phyloP scores from a whole-genome alignment of 371 early-diverging fungal genomes.

The Mucor circinelloides region DNA sequence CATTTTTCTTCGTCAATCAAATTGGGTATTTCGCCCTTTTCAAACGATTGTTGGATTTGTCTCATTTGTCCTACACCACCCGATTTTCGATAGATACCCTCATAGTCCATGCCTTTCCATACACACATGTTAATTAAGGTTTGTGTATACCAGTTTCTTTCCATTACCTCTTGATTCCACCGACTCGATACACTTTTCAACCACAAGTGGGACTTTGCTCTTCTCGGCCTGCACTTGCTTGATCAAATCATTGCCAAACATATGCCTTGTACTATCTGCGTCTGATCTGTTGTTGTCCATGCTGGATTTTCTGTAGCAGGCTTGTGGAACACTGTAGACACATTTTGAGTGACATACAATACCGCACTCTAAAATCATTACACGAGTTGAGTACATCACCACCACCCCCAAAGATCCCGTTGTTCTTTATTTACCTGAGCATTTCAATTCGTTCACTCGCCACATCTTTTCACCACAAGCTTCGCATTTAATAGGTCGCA shows the following conservation, averaged over 20 bases:
- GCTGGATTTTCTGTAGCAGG: constrained; percentile 29
- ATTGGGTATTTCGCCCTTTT: constrained; percentile 47
- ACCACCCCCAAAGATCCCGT: not conserved
- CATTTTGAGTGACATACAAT: constrained; percentile 44
- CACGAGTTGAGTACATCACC: not conserved
- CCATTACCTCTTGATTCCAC: constrained; percentile 9
- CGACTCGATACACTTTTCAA: constrained; percentile 62
- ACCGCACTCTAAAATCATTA: constrained; percentile 32
- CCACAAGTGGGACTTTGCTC: constrained; percentile 67
- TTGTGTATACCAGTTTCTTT: not conserved
- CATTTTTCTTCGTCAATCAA: constrained; percentile 54
- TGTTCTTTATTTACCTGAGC: constrained; percentile 54
- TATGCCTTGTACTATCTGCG: constrained; percentile 11
- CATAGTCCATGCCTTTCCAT: constrained; percentile 43
- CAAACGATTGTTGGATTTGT: constrained; percentile 57
- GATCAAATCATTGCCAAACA: constrained; percentile 43
- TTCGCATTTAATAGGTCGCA: constrained; percentile 81
- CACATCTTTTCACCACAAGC: constrained; percentile 86
- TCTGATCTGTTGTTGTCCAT: constrained; percentile 10
- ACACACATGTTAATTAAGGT: not conserved
- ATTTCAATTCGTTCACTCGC: constrained; percentile 78
- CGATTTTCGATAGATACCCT: constrained; percentile 91
- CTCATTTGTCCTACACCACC: constrained; percentile 82
- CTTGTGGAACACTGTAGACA: constrained; percentile 31
- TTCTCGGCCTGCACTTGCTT: constrained; percentile 42